phyloP scores from a whole-genome alignment of 495 filamentous ascomycete genomes.

The Articulospora tetracladia region DNA sequence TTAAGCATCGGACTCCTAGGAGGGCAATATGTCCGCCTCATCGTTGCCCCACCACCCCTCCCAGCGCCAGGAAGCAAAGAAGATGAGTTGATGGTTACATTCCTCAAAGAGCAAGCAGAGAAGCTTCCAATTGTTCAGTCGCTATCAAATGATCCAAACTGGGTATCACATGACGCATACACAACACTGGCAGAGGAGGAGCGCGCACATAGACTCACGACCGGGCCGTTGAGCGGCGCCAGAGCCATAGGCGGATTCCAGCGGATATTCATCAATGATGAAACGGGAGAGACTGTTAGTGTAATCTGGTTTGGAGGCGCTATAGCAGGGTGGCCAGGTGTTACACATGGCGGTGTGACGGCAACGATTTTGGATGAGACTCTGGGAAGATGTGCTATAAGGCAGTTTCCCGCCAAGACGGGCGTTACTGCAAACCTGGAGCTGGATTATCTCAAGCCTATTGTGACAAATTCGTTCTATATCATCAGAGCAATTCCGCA shows the following conservation, averaged over 20 bases:
- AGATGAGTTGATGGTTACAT: slow-evolving; percentile 30
- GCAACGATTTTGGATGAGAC: slow-evolving; percentile 71
- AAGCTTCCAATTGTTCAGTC: slow-evolving; percentile 49
- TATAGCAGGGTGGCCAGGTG: slow-evolving; percentile 67
- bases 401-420: slow-evolving; percentile 27
- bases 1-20: slow-evolving; percentile 33
- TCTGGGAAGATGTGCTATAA: slow-evolving; percentile 48
- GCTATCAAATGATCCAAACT: slow-evolving; percentile 48
- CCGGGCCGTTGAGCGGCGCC: slow-evolving; percentile 38
- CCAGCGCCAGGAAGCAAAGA: slow-evolving; percentile 28
- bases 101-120: slow-evolving; percentile 31
- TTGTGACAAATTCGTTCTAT: slow-evolving; percentile 58
- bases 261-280: slow-evolving; percentile 39
- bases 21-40: slow-evolving; percentile 29
- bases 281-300: slow-evolving; percentile 36
- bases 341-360: slow-evolving; percentile 72
- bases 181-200: slow-evolving; percentile 38
- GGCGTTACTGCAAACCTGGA: slow-evolving; percentile 64
- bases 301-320: slow-evolving; percentile 63
- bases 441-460: slow-evolving; percentile 57
- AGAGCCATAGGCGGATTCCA: slow-evolving; percentile 45
- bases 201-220: slow-evolving; percentile 29
- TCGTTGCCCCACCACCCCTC: slow-evolving; percentile 34
- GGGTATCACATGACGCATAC: slow-evolving; percentile 55
- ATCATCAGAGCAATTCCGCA: slow-evolving; percentile 50